A percentile compares a stretch with the other conserved stretches of the same genome.
Conservation (phyloP, 2,329 filamentous ascomycete genomes). For the Annulohypoxylon truncatum region DNA sequence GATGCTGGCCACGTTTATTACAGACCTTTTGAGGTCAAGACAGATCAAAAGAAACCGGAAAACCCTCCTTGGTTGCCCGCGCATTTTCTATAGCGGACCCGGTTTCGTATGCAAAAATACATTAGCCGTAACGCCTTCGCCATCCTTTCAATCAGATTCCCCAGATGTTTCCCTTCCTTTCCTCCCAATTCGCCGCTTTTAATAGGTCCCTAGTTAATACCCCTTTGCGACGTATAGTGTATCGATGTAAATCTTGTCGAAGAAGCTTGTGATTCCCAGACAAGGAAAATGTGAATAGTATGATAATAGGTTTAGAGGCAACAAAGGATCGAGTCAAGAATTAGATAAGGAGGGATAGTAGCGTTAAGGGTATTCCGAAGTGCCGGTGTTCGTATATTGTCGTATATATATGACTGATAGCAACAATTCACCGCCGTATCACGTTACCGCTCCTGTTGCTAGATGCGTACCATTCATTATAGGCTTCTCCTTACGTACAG, state of each 20-base stretch:
- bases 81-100: conserved; percentile 1
- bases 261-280: not conserved
- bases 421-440: not conserved
- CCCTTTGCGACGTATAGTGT: conserved; percentile 1
- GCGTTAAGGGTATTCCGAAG: not conserved
- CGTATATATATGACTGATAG: not conserved
- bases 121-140: conserved; percentile 29
- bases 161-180: conserved; percentile 20
- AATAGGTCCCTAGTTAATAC: not conserved
- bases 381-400: not conserved
- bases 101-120: conserved; percentile 12
- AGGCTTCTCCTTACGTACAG: conserved; percentile 22
- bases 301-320: conserved; percentile 3
- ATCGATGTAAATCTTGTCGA: not conserved
- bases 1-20: conserved; percentile 13
- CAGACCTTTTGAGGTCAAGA: conserved; percentile 4
- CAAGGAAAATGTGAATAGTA: conserved; percentile 2
- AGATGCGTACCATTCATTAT: conserved; percentile 29
- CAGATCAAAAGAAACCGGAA: conserved; percentile 3
- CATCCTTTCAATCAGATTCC: conserved; percentile 22
- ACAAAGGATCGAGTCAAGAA: not conserved
- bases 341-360: not conserved
- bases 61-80: not conserved
- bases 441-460: conserved; percentile 20
- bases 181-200: conserved; percentile 20